Conservation (phyloP, 176 grass and related monocot genomes). For the Oryza longistaminata region DNA sequence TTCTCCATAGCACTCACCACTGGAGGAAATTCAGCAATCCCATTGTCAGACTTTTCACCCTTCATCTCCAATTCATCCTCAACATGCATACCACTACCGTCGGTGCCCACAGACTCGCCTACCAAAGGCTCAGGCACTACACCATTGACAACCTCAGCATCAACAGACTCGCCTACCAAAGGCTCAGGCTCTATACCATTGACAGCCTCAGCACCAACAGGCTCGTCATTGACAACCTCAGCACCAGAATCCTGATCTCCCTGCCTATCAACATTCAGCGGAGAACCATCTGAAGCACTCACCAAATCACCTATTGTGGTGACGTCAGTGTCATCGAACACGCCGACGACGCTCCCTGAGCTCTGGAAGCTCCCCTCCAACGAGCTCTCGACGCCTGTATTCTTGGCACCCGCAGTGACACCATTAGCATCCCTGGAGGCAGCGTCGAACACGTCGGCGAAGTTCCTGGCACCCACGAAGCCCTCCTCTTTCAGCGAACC, state of each 20-base stretch:
- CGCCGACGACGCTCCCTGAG: slow-evolving; percentile 17
- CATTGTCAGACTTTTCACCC: neutral
- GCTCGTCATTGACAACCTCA: neutral
- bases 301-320: neutral
- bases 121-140: neutral
- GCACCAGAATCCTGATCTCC: neutral
- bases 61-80: slow-evolving; percentile 16
- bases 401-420: neutral
- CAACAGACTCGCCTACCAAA: neutral
- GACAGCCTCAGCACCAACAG: neutral
- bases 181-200: neutral
- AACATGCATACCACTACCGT: neutral
- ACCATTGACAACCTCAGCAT: neutral
- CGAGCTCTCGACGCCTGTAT: neutral
- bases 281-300: neutral
- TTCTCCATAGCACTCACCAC: neutral
- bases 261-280: neutral
- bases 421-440: neutral
- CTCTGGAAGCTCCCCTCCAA: slow-evolving; percentile 36
- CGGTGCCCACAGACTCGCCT: neutral
- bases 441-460: slow-evolving; percentile 17
- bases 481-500: neutral
- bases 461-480: slow-evolving; percentile 3
- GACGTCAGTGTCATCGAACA: slow-evolving; percentile 5
- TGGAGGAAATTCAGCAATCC: slow-evolving; percentile 3